These are phyloP conservation scores for Articulospora tetracladia DNA, from an alignment of 495 filamentous ascomycete species.

Conservation along the genomic window DNA sequence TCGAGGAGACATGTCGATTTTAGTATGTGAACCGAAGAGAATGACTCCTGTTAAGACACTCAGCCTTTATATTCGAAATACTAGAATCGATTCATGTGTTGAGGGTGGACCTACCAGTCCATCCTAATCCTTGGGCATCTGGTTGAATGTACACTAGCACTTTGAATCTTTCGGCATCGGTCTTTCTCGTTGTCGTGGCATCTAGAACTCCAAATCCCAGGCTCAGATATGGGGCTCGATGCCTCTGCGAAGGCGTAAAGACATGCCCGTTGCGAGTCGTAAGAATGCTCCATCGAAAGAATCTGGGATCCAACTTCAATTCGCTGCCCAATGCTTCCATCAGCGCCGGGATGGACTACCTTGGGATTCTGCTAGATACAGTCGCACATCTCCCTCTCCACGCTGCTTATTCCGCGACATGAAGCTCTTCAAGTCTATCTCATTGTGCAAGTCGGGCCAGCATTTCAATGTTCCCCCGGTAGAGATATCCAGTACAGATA, in stretches of 20 bases:
- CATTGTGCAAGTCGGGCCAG: conserved; percentile 21
- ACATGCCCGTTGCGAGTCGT: conserved; percentile 12
- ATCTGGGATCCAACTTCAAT: conserved; percentile 25
- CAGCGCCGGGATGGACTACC: conserved; percentile 14
- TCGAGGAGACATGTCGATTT: conserved; percentile 19
- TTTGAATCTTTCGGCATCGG: conserved; percentile 26
- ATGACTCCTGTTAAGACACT: conserved; percentile 15
- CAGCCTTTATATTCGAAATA: neutral
- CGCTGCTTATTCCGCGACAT: neutral
- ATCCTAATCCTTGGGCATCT: conserved; percentile 14
- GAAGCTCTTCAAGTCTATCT: conserved; percentile 15
- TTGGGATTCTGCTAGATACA: conserved; percentile 23
- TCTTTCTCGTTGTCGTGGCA: neutral
- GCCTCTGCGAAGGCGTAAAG: conserved; percentile 22
- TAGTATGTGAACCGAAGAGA: conserved; percentile 24
- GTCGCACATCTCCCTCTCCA: conserved; percentile 14
- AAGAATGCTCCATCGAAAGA: conserved; percentile 25
- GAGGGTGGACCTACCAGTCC: conserved; percentile 20
- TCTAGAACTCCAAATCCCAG: conserved; percentile 23
- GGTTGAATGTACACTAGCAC: conserved; percentile 23
- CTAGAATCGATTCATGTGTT: too few relatives aligned
- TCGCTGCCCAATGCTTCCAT: conserved; percentile 23
- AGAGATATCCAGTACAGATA: conserved; percentile 24
- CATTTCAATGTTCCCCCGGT: neutral
- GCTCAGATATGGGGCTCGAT: conserved; percentile 21